Conservation (phyloP, 257 asterid species). For the Apocynum venetum region DNA sequence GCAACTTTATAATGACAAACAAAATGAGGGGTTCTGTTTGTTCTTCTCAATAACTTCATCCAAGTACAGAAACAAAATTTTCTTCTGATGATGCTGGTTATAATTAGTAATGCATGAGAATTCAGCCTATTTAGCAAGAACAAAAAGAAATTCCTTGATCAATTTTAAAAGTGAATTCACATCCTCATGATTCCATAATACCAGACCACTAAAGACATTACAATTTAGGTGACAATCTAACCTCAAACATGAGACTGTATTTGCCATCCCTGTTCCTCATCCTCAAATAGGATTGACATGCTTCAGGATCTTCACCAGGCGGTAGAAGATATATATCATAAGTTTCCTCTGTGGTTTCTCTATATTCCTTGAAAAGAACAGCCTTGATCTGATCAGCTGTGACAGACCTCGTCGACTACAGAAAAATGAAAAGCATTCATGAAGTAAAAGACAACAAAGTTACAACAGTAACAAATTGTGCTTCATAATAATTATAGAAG, state of each 20-base stretch:
- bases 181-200: not conserved
- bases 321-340: slow-evolving; percentile 97
- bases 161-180: not conserved
- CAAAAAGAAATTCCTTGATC: too few relatives aligned
- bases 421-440: slow-evolving; percentile 11
- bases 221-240: slow-evolving; percentile 23
- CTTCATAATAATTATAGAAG: slow-evolving; percentile 19
- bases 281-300: slow-evolving; percentile 97
- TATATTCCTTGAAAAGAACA: slow-evolving; percentile 53
- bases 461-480: slow-evolving; percentile 11
- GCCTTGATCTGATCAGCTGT: slow-evolving; percentile 73
- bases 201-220: not conserved
- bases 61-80: not conserved
- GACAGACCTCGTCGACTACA: slow-evolving; percentile 71
- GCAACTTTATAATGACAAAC: not conserved
- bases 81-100: not conserved
- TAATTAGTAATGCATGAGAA: not conserved
- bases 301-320: slow-evolving; percentile 99
- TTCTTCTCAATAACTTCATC: not conserved
- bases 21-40: not conserved
- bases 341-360: slow-evolving; percentile 80
- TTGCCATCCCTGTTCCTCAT: slow-evolving; percentile 98
- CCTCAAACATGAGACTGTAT: slow-evolving; percentile 99
- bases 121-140: not conserved
- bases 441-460: slow-evolving; percentile 14